A percentile compares a stretch with the other conserved stretches of the same genome.
Conservation (phyloP, 176 grass and related monocot genomes). For the Cenchrus americanus region DNA sequence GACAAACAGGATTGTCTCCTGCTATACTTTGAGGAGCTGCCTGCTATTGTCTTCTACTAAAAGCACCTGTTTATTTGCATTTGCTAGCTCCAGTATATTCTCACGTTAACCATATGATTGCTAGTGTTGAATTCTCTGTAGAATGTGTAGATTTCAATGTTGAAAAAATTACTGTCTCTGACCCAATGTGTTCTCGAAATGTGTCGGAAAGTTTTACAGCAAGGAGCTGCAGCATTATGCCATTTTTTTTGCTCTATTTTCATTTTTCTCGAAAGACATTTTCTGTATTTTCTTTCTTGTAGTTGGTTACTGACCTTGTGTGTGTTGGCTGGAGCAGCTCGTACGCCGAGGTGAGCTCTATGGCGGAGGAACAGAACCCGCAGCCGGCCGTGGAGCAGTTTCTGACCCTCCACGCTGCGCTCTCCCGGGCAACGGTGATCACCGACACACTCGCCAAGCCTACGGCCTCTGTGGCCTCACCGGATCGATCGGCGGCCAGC, state of each 20-base stretch:
- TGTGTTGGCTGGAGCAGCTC: constrained; percentile 58
- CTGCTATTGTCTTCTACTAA: constrained; percentile 26
- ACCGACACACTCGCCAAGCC: constrained; percentile 58
- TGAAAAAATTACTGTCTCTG: background rate
- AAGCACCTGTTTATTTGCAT: constrained; percentile 19
- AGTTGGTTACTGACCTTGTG: constrained; percentile 2
- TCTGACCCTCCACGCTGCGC: constrained; percentile 64
- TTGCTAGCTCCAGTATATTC: background rate
- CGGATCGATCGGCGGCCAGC: constrained; percentile 36
- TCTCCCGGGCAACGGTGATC: constrained; percentile 62
- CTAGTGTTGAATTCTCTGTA: background rate
- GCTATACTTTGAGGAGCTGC: constrained; percentile 17
- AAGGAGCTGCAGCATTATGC: background rate
- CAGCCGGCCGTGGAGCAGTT: constrained; percentile 82
- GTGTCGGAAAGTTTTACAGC: background rate
- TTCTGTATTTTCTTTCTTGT: background rate
- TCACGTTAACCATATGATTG: background rate
- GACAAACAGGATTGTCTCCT: constrained; percentile 23
- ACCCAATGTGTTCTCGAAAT: background rate
- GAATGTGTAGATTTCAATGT: background rate
- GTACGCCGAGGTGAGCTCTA: constrained; percentile 77
- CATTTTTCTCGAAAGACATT: too few species aligned
- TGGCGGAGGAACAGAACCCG: constrained; percentile 76
- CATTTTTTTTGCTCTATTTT: background rate
- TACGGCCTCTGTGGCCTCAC: background rate